Base-by-base conservation (phyloP, 2,329 filamentous ascomycete genomes). In the Colletotrichum aenigma region DNA sequence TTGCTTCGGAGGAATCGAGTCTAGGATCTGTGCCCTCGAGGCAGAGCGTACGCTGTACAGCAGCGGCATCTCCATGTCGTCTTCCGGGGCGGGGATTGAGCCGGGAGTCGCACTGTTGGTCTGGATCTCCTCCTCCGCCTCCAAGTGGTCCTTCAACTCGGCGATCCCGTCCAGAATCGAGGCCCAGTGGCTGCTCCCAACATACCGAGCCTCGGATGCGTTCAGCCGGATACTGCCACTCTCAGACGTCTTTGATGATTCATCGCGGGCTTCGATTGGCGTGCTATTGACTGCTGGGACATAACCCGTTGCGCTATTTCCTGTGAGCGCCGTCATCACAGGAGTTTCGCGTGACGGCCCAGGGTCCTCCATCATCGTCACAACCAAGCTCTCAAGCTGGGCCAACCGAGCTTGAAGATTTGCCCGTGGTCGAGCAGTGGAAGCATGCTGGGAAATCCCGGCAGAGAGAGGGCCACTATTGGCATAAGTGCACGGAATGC, bases 81-180 rank as follows among this genome's bases (percentile, higher is more conserved):
- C 56, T 7, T 70, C 67, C 2, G 56, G 55, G 7, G 36, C 12
- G 7, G 56, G 36, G 8, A 71, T 4, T 7, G 43, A 66, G 24
- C 28, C 60, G 12, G 69, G 28, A 3, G 69, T 56, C 16, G 69
- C 58, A 56, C 69, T 21, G 4, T 24, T 66, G 56, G 18, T 52
- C 15, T 56, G 62, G 5, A 26, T 13, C 55, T 82, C 74, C 13
- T 82, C 78, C 13, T 84, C 81, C 6, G 79, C 76, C 3, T 82
- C 81, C 12, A 85, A 78, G 18, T 84, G 81, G 6, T 84, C 80
- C 70, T 82, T 85, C 6, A 87, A 79, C 10, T 87, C 85, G 9
- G 84, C 79, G 43, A 87, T 86, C 38, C 81, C 79, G 48, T 87
- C 84, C 3, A 87, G 79, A 3, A 87, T 80, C 12, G 85, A 83